Evolutionary conservation across 169 alveolate species (phyloP), one percentile per base, ranked within the genome.

Genomic region (Besnoitia besnoiti): DNA sequence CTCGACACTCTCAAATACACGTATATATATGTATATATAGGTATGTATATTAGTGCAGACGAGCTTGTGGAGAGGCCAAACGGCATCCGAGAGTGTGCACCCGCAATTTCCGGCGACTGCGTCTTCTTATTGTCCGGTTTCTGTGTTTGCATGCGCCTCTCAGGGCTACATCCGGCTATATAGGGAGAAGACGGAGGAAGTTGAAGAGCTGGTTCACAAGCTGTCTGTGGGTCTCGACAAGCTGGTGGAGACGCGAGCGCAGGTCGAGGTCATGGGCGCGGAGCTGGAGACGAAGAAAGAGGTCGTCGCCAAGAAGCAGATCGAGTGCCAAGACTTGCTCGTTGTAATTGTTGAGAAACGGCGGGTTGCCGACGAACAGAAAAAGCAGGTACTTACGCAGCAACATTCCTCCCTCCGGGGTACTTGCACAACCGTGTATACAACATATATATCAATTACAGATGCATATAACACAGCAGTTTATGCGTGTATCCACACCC

Each of bases 221-320:
- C 96, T 98, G 40, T 96, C 98, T 90, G 96, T 94, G 90, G 99
- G 99, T 88, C 96, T 98, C 50, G 95, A 96, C 92, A 98, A 98
- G 93, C 97, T 98, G 50, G 98, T 96, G 91, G 98, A 97, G 73
- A 99, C 99, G 47, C 96, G 97, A 44, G 96, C 95, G 42, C 97
- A 97, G 90, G 98, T 98, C 14, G 98, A 97, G 87, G 98, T 96
- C 91, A 96, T 98, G 97, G 94, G 97, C 75, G 92, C 94, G 85
- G 98, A 97, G 92, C 96, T 98, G 85, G 98, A 97, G 93, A 96
- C 96, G 92, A 97, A 97, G 91, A 91, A 97, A 89, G 98, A 97
- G 61, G 97, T 97, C 91, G 98, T 98, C 51, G 96, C 97, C 75
- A 97, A 96, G 94, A 95, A 97, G 94, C 97, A 97, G 90, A 97